Percentiles rank a stretch among this genome's conserved stretches.
phyloP scores from a whole-genome alignment of 208 protist genomes.

The Trypanosoma rangeli region DNA sequence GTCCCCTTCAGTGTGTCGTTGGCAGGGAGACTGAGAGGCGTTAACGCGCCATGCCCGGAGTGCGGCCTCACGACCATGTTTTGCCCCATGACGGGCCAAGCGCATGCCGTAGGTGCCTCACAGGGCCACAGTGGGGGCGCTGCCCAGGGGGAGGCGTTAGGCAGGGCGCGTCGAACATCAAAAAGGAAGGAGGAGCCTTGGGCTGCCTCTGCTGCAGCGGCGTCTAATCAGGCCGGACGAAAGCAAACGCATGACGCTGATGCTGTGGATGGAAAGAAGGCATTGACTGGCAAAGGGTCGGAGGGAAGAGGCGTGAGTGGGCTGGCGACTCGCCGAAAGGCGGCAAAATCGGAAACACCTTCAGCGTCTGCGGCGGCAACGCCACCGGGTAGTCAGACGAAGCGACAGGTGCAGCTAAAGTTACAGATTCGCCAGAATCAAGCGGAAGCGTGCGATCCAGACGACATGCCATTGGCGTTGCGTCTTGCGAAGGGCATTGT shows the following conservation, averaged over 20 bases:
- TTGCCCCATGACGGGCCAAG: slow-evolving; percentile 63
- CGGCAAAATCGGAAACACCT: not conserved
- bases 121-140: not conserved
- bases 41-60: slow-evolving; percentile 34
- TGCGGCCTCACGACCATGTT: slow-evolving; percentile 65
- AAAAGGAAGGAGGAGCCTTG: not conserved
- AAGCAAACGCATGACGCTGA: not conserved
- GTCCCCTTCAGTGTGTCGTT: slow-evolving; percentile 13
- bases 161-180: slow-evolving; percentile 6
- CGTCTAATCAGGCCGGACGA: not conserved
- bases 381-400: not conserved
- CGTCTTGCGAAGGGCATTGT: slow-evolving; percentile 5
- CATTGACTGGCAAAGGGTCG: not conserved
- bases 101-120: slow-evolving; percentile 32
- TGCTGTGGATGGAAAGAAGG: not conserved
- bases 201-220: not conserved
- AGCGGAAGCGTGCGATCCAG: not conserved
- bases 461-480: slow-evolving; percentile 18
- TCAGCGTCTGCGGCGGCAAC: not conserved
- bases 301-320: not conserved
- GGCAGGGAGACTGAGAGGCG: not conserved
- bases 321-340: not conserved
- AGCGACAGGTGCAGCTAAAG: not conserved
- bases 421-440: not conserved
- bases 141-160: slow-evolving; percentile 24